Conservation (phyloP, 306 rosid species). For the Rosa rugosa region DNA sequence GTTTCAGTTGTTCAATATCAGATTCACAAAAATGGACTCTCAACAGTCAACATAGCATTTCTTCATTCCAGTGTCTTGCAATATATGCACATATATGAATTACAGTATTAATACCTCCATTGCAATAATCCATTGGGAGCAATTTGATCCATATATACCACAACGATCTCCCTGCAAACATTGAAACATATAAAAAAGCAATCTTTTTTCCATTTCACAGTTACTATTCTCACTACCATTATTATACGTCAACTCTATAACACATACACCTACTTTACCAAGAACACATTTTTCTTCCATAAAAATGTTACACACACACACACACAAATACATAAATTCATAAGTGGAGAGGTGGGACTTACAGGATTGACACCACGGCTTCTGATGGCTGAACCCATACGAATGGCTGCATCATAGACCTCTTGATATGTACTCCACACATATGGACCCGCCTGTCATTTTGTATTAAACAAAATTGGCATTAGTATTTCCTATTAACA, state of each 20-base stretch:
- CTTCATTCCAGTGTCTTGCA: too few species aligned
- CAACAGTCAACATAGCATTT: background rate
- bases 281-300: too few species aligned
- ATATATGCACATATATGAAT: background rate
- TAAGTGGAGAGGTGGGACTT: conserved; percentile 24
- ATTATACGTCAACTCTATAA: background rate
- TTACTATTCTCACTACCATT: background rate
- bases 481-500: too few species aligned
- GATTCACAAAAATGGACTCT: background rate
- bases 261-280: too few species aligned
- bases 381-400: conserved; percentile 67
- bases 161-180: conserved; percentile 72
- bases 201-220: background rate
- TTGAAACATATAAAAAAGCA: background rate
- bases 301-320: background rate
- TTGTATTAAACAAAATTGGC: background rate
- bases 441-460: conserved; percentile 46
- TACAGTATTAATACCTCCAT: conserved; percentile 62
- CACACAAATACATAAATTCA: background rate
- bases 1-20: background rate
- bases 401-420: conserved; percentile 53
- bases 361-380: conserved; percentile 71
- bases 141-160: conserved; percentile 80
- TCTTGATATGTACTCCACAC: conserved; percentile 62
- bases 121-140: conserved; percentile 82